Conservation (phyloP, 2,329 filamentous ascomycete species). For the Penicillium sp. region DNA sequence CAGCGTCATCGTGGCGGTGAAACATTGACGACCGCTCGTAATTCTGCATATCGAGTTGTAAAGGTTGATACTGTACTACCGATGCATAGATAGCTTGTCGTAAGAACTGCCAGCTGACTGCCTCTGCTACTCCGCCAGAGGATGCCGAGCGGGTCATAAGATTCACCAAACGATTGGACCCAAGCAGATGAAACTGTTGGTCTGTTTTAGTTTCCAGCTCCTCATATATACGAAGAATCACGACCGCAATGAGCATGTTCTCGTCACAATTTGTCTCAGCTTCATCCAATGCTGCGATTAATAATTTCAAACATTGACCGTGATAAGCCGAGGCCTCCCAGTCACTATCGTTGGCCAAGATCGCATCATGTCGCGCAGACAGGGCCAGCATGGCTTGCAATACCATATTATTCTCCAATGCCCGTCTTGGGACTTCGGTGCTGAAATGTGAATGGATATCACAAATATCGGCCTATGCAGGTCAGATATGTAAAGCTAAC, state of each 20-base stretch:
- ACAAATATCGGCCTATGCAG: constrained; percentile 35
- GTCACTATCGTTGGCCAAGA: constrained; percentile 41
- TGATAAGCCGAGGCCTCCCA: constrained; percentile 48
- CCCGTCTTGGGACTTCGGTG: constrained; percentile 49
- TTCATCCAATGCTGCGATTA: constrained; percentile 48
- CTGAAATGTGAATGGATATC: constrained; percentile 43
- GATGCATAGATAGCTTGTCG: constrained; percentile 46
- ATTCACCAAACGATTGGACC: constrained; percentile 42
- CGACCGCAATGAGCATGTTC: constrained; percentile 50
- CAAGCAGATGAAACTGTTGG: constrained; percentile 40
- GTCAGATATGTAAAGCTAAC: background rate
- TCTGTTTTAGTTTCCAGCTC: constrained; percentile 40
- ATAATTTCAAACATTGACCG: constrained; percentile 47
- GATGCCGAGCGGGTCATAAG: constrained; percentile 42
- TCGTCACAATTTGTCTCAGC: constrained; percentile 48
- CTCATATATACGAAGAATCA: constrained; percentile 52
- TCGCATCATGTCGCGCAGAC: constrained; percentile 47
- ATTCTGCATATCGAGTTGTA: constrained; percentile 41
- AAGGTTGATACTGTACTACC: constrained; percentile 37
- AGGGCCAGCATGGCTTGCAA: constrained; percentile 50
- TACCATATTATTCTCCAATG: constrained; percentile 49
- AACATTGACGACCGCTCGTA: constrained; percentile 43
- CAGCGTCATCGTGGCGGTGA: constrained; percentile 38
- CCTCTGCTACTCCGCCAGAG: constrained; percentile 43
- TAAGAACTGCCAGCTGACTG: constrained; percentile 45